A percentile compares a stretch with the other conserved stretches of the same genome.
Conservation (phyloP, 371 early-diverging fungal genomes). For the Lichtheimia ornata region DNA sequence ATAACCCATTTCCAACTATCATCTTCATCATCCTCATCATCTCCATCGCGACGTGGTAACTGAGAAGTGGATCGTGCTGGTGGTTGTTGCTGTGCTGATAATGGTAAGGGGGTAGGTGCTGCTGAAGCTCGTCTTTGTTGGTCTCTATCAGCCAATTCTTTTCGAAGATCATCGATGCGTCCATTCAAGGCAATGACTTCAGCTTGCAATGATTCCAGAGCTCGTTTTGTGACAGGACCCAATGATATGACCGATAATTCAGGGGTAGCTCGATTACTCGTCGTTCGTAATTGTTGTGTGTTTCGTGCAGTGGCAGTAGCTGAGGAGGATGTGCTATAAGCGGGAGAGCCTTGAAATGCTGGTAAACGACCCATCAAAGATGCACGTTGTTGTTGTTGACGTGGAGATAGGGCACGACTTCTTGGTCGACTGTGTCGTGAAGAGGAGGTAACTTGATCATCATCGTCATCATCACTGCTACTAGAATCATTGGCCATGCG, state of each 20-base stretch:
- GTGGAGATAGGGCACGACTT: background rate
- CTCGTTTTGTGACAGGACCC: slow-evolving; percentile 46
- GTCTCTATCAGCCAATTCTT: slow-evolving; percentile 26
- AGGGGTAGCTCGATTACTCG: slow-evolving; percentile 4
- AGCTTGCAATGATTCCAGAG: slow-evolving; percentile 47
- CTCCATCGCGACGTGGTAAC: background rate
- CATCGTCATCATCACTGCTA: slow-evolving; percentile 5
- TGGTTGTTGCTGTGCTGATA: background rate
- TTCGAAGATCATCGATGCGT: slow-evolving; percentile 46
- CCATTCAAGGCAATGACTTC: slow-evolving; percentile 51
- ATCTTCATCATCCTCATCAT: slow-evolving; percentile 7
- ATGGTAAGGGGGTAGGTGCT: background rate
- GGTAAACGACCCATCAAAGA: slow-evolving; percentile 1
- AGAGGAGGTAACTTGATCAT: background rate
- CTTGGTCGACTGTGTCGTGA: background rate
- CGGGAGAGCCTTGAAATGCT: slow-evolving; percentile 17
- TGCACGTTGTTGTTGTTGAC: background rate
- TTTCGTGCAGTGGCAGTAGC: slow-evolving; percentile 36
- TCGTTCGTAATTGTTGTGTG: background rate
- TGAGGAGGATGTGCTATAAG: slow-evolving; percentile 37
- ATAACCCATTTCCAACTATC: slow-evolving; percentile 45
- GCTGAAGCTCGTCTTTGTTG: slow-evolving; percentile 15
- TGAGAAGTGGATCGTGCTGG: background rate
- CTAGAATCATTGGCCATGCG: background rate
- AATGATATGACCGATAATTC: slow-evolving; percentile 30